A percentile compares a stretch with the other conserved stretches of the same genome.
phyloP scores from a whole-genome alignment of 2,329 filamentous ascomycete species.

The Botryotinia globosa region DNA sequence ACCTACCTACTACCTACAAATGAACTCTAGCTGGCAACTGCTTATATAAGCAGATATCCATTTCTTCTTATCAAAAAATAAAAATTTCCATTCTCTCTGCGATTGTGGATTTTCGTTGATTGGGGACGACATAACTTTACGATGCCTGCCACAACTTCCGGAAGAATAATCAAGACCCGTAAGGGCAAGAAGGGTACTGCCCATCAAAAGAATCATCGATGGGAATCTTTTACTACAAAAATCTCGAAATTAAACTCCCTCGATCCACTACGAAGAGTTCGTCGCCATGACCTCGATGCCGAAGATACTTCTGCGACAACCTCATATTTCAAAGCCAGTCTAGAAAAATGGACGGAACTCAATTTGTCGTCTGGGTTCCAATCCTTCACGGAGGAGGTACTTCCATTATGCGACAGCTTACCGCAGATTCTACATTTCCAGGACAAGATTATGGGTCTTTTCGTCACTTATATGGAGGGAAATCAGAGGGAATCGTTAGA shows the following conservation, averaged over 20 bases:
- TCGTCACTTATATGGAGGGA: conserved; percentile 73
- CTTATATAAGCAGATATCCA: not conserved
- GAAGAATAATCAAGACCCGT: conserved; percentile 65
- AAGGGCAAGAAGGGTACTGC: conserved; percentile 69
- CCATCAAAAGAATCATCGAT: conserved; percentile 81
- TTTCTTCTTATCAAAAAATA: conserved; percentile 14
- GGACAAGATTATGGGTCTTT: conserved; percentile 73
- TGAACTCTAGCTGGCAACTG: not conserved
- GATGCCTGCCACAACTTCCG: conserved; percentile 62
- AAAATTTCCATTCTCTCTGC: conserved; percentile 7
- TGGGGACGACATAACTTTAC: conserved; percentile 38
- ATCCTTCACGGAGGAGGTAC: conserved; percentile 70
- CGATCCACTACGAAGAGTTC: conserved; percentile 87
- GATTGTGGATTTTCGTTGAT: conserved; percentile 9
- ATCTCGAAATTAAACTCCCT: conserved; percentile 85
- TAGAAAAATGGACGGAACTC: conserved; percentile 87
- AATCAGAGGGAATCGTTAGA: conserved; percentile 80
- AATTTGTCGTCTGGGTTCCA: conserved; percentile 83
- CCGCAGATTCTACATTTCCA: conserved; percentile 91
- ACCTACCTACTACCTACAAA: not conserved
- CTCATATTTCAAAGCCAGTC: conserved; percentile 81
- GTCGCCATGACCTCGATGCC: conserved; percentile 77
- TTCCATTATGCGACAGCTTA: conserved; percentile 81
- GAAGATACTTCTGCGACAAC: conserved; percentile 71
- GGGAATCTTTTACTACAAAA: conserved; percentile 87